Base-by-base conservation (phyloP, 768 basidiomycete species). In the Suillus subalutaceus region DNA sequence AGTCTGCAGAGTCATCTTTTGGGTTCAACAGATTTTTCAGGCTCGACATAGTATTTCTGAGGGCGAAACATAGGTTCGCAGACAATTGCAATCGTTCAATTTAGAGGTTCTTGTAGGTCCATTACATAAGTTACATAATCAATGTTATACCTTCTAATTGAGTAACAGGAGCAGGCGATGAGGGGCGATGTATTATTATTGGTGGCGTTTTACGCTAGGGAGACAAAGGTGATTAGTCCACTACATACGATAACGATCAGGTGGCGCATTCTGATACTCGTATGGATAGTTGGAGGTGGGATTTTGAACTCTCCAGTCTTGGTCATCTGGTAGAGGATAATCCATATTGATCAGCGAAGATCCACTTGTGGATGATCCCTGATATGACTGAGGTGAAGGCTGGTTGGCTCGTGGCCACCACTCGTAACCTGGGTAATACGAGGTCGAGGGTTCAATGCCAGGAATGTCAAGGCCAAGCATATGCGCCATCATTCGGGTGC, bases 381-480 rank as follows among this genome's bases (percentile, higher is more conserved):
- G 26, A 64, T 75, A 72, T 12, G 71, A 38, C 53, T 68, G 48
- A 5, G 70, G 69, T 20, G 53, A 43, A 53, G 38, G 44, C 37
- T 66, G 68, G 4, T 73, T 69, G 38, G 71, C 63, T 44, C 85
- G 83, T 26, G 88, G 85, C 87, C 88, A 90, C 88, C 86, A 88
- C 71, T 88, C 87, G 70, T 86, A 88, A 35, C 86, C 88, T 57
- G 78, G 78, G 63, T 77, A 79, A 63, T 76, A 80, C 48, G 88
- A 87, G 48, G 88, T 82, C 65, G 89, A 88, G 8, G 77, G 75
- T 20, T 80, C 76, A 40, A 88, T 80, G 37, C 87, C 88, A 55
- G 87, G 87, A 66, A 89, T 82, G 72, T 89, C 87, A 30, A 90
- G 75, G 18, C 88, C 89, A 30, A 90, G 77, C 88, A 90, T 90